Percentiles rank a stretch among this genome's conserved stretches.
phyloP scores from a whole-genome alignment of 1,284 basidiomycete genomes.

The Malassezia japonica region DNA sequence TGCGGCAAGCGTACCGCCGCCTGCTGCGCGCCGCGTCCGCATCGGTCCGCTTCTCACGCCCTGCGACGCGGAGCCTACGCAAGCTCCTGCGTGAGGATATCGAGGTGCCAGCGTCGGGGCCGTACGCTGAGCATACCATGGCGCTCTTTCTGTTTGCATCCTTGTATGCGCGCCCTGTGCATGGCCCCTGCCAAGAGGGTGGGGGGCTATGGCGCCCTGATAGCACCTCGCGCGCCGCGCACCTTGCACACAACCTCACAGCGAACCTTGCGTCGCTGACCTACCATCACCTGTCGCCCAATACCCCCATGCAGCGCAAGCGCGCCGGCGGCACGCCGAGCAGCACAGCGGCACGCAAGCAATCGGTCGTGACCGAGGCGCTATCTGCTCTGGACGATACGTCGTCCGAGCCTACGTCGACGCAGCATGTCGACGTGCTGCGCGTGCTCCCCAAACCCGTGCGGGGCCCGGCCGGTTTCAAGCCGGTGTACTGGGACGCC shows the following conservation, averaged over 20 bases:
- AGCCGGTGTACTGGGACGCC: constrained; percentile 9
- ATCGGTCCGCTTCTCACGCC: constrained; percentile 3
- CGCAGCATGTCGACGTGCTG: background rate
- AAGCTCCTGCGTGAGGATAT: constrained; percentile 15
- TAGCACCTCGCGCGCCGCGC: background rate
- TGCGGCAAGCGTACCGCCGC: constrained; percentile 10
- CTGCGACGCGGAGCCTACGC: constrained; percentile 5
- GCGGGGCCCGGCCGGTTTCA: constrained; percentile 12
- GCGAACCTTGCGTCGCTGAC: constrained; percentile 30
- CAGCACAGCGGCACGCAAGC: background rate
- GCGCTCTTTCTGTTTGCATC: constrained; percentile 6
- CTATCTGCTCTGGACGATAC: background rate
- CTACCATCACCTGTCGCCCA: constrained; percentile 41
- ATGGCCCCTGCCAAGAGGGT: background rate
- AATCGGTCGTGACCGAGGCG: background rate
- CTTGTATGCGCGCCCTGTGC: constrained; percentile 2
- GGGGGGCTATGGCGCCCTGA: background rate
- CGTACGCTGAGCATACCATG: constrained; percentile 8
- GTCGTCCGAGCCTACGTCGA: background rate
- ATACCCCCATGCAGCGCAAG: constrained; percentile 34
- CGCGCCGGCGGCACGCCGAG: constrained; percentile 7
- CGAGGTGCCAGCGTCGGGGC: background rate
- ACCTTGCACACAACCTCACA: constrained; percentile 22
- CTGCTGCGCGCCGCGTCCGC: constrained; percentile 13
- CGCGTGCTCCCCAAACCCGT: constrained; percentile 12